These are phyloP conservation scores for Globisporangium abappressorium DNA, from an alignment of 352 stramenopile genomes.

Conservation along the genomic window DNA sequence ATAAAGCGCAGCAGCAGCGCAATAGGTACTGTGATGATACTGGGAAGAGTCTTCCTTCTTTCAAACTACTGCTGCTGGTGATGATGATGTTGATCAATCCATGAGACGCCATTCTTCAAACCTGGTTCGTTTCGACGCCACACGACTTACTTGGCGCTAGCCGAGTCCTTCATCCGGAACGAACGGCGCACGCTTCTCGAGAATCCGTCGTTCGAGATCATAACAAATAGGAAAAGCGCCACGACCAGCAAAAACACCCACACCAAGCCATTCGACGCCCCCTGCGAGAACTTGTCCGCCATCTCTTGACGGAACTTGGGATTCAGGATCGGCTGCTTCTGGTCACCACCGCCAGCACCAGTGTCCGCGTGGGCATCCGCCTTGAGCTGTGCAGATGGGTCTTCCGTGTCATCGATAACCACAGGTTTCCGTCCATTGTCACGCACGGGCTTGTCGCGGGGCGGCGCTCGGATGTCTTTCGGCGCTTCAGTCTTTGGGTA, in stretches of 20 bases:
- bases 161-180: conserved; percentile 38
- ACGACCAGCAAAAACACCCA: conserved; percentile 58
- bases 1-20: neutral
- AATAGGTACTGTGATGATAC: neutral
- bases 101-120: neutral
- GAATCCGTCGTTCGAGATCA: conserved; percentile 63
- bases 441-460: conserved; percentile 17
- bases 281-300: conserved; percentile 27
- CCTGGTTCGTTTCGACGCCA: neutral
- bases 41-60: conserved; percentile 17
- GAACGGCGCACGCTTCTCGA: conserved; percentile 50
- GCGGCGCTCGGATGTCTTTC: neutral
- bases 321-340: conserved; percentile 26
- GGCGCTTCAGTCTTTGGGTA: conserved; percentile 18
- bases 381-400: conserved; percentile 23
- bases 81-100: neutral
- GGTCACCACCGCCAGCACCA: conserved; percentile 27
- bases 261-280: conserved; percentile 32
- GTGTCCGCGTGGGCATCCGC: conserved; percentile 41
- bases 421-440: conserved; percentile 17
- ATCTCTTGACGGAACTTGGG: conserved; percentile 47
- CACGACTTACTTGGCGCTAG: conserved; percentile 29
- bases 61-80: conserved; percentile 18
- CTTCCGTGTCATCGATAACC: conserved; percentile 31
- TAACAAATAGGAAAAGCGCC: conserved; percentile 49